Evolutionary conservation across 257 asterid species (phyloP), one percentile per base, ranked within the genome.

Genomic region (Fraxinus excelsior): DNA sequence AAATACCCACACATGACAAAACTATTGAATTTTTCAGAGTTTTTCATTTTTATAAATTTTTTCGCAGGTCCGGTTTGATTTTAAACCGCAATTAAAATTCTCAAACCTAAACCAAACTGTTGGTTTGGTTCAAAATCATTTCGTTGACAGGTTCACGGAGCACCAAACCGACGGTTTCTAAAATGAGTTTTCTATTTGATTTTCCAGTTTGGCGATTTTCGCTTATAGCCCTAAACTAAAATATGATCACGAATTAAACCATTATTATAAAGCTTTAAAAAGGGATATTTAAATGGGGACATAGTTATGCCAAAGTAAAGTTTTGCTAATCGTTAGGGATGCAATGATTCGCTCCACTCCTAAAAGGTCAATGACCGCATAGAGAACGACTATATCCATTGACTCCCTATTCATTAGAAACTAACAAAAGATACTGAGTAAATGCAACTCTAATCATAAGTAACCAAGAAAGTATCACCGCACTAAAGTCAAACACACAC

Each of bases 391-490:
- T 40, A 38, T 16, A 69, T 37, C 74, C 79, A 76, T 74, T 69
- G 75, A 60, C 14, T 74, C 28, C 9, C 58, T 74, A 67, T 32
- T 46, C 26, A 23, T 26, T 37, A 67, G 9, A 49, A 2, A 49
- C 26, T 58, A 73, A 76, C 46, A 72, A 18, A 73, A 62, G 58
- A 71, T 42, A 71, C 79, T 67, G 56, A 1, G 62, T 32, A 38
- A 66, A 66, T 79, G 69, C 53, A 72, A 26, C 31, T 21, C 71
- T 26, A 67, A 76, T 58, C 40, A 31, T 19, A 42, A 40, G 46
- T 58, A 67, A 71, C 79, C 38, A 70, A 35, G 49, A 68, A 53
- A 76, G 68, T 80, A 80, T 75, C 75, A 74, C 6, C 34, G 74
- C 70, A 11, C 75, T 71, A 75, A 68, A 51, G 51, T 28, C 77